These are phyloP conservation scores for Biscutella laevigata DNA, from an alignment of 441 rosid species.

Conservation along the genomic window DNA sequence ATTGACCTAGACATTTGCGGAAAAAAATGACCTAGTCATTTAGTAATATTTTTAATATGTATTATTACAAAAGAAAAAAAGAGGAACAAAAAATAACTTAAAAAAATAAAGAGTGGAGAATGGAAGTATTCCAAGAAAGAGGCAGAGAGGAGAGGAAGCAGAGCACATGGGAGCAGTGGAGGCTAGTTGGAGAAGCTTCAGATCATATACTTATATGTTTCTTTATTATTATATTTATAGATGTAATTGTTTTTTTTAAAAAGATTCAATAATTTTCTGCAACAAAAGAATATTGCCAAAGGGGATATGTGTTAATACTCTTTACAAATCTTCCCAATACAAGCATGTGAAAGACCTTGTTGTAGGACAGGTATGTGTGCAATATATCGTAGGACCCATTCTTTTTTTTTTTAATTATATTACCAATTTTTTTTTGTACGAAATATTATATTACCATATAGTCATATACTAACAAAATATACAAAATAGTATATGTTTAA, in stretches of 20 bases:
- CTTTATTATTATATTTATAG: neutral
- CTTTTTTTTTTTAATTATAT: neutral
- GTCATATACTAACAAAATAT: conserved; percentile 13
- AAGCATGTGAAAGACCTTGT: conserved; percentile 53
- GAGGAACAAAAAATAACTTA: too few species aligned
- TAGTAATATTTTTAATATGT: too few species aligned
- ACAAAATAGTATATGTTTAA: neutral
- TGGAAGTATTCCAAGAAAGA: conserved; percentile 29
- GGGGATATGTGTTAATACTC: conserved; percentile 17
- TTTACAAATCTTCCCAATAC: conserved; percentile 27
- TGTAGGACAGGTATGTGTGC: conserved; percentile 43
- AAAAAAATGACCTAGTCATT: too few species aligned
- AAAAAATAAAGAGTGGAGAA: conserved; percentile 13
- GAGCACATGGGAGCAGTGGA: conserved; percentile 71
- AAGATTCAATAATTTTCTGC: conserved; percentile 21
- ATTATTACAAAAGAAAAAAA: too few species aligned
- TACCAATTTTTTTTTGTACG: too few species aligned
- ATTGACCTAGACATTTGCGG: too few species aligned
- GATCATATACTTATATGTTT: conserved; percentile 21
- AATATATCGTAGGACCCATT: conserved; percentile 28
- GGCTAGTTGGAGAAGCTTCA: conserved; percentile 80
- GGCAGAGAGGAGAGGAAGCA: conserved; percentile 31
- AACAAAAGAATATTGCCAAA: conserved; percentile 29
- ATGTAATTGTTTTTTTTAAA: neutral
- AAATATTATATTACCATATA: neutral